Percentiles rank a stretch among this genome's conserved stretches.
Evolutionary conservation across 2,329 filamentous ascomycete species (phyloP).

Genomic region (Elsinoe batatas): DNA sequence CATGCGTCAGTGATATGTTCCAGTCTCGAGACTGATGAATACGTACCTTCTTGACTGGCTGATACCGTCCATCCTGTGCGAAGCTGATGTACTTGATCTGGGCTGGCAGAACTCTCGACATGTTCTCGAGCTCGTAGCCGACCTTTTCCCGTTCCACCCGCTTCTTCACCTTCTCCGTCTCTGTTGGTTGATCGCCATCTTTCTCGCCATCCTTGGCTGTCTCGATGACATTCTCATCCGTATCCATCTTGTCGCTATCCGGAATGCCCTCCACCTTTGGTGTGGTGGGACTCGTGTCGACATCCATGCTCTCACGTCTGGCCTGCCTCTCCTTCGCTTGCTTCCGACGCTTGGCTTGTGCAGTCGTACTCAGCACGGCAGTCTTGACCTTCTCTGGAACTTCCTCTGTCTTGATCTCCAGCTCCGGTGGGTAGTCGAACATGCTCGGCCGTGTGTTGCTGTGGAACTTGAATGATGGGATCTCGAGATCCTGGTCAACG

Average conservation of each 20-base stretch:
- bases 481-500: conserved; percentile 85
- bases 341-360: conserved; percentile 88
- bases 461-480: conserved; percentile 90
- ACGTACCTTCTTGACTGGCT: conserved; percentile 80
- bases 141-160: conserved; percentile 93
- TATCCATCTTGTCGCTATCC: conserved; percentile 74
- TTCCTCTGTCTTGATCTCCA: conserved; percentile 89
- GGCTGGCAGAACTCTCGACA: conserved; percentile 83
- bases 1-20: conserved; percentile 31
- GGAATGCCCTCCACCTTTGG: conserved; percentile 53
- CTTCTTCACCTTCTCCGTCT: conserved; percentile 60
- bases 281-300: conserved; percentile 69
- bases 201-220: conserved; percentile 27
- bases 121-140: conserved; percentile 92
- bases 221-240: conserved; percentile 36
- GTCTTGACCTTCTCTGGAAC: conserved; percentile 90
- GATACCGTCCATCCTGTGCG: conserved; percentile 70
- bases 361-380: conserved; percentile 89
- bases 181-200: conserved; percentile 44
- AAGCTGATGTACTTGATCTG: conserved; percentile 97
- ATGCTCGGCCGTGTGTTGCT: conserved; percentile 88
- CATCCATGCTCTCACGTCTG: conserved; percentile 87
- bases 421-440: conserved; percentile 96
- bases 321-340: conserved; percentile 89
- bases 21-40: conserved; percentile 15